These are phyloP conservation scores for Pythium utonaiense DNA, from an alignment of 352 stramenopile species.

Conservation along the genomic window DNA sequence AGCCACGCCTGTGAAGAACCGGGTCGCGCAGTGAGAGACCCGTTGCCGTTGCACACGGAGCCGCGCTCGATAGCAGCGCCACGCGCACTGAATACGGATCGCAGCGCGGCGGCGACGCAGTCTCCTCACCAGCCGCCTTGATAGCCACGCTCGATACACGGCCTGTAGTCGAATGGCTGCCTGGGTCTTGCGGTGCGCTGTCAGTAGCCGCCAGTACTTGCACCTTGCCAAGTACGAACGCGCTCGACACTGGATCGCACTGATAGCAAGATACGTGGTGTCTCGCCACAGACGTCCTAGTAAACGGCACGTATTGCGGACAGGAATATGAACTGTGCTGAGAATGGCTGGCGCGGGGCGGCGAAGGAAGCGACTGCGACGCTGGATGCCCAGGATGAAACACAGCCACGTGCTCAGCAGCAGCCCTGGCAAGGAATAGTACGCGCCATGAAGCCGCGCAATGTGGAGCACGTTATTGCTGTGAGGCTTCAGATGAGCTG, in stretches of 20 bases:
- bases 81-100: conserved; percentile 44
- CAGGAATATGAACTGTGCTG: conserved; percentile 35
- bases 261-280: conserved; percentile 17
- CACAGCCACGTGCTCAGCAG: conserved; percentile 42
- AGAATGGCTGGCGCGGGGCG: conserved; percentile 33
- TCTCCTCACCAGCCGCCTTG: conserved; percentile 22
- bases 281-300: conserved; percentile 28
- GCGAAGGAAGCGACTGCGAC: conserved; percentile 32
- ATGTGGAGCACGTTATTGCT: neutral
- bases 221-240: conserved; percentile 29
- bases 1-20: conserved; percentile 20
- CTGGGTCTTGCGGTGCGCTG: conserved; percentile 14
- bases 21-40: conserved; percentile 14
- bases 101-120: conserved; percentile 29
- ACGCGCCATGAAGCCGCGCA: conserved; percentile 16
- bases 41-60: conserved; percentile 21
- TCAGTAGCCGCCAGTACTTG: conserved; percentile 22
- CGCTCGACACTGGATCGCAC: conserved; percentile 35
- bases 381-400: conserved; percentile 24
- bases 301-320: conserved; percentile 27
- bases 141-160: conserved; percentile 44
- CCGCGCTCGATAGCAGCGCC: conserved; percentile 34
- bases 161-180: conserved; percentile 35
- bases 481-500: neutral
- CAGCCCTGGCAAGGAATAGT: conserved; percentile 32